Percentiles rank a stretch among this genome's conserved stretches.
Evolutionary conservation across 2,329 filamentous ascomycete species (phyloP).

Genomic region (Lecanicillium sp.): DNA sequence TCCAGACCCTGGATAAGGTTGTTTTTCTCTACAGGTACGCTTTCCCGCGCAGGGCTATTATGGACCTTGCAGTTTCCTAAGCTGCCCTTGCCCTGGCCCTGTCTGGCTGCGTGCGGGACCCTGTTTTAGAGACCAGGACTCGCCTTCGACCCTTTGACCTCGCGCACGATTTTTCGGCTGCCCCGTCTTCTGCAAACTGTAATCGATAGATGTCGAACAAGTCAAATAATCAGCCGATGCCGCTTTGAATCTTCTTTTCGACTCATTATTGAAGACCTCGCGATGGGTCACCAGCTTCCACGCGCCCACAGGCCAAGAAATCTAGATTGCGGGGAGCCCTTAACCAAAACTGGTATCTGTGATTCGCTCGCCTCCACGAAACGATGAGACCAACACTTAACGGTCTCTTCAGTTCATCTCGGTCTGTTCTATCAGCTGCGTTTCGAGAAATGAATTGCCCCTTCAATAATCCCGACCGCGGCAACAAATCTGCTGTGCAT

Average conservation of each 20-base stretch:
- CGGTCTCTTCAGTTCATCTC: no score
- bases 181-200: not conserved
- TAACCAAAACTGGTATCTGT: not conserved
- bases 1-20: not conserved
- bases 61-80: not conserved
- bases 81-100: no score
- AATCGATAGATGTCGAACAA: not conserved
- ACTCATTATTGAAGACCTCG: no score
- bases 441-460: no score
- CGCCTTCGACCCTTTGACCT: not conserved
- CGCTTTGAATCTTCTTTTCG: no score
- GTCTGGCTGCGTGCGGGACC: constrained; percentile 2
- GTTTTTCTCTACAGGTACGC: not conserved
- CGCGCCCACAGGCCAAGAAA: not conserved
- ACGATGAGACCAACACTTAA: no score
- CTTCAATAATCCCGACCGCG: no score
- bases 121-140: not conserved
- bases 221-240: not conserved
- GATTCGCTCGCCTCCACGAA: no score
- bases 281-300: not conserved
- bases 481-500: no score
- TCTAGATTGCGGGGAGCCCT: constrained; percentile 5
- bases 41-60: no score
- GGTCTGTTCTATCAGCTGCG: no score
- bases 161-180: not conserved